Evolutionary conservation across 495 filamentous ascomycete genomes (phyloP).

Genomic region (Hypoxylon perforatum): DNA sequence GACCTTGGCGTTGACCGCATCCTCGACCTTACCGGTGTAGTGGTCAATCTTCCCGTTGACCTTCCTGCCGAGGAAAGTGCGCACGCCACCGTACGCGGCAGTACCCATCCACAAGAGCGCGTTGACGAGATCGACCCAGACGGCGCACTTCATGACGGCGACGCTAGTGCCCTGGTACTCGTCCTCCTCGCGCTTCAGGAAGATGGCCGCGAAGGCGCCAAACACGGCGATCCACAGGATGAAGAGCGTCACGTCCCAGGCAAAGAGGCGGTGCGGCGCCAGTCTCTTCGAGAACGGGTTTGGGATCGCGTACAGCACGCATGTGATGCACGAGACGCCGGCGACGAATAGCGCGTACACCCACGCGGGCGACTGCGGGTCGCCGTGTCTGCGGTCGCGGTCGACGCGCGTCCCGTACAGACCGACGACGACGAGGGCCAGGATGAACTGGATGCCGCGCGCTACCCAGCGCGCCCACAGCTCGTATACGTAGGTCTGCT

Average conservation of each 20-base stretch:
- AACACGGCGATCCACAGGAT: constrained; percentile 75
- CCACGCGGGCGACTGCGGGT: constrained; percentile 45
- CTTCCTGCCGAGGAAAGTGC: constrained; percentile 47
- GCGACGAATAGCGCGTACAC: constrained; percentile 47
- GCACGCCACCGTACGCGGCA: constrained; percentile 47
- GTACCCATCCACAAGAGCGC: constrained; percentile 71
- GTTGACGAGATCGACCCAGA: constrained; percentile 76
- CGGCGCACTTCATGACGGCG: constrained; percentile 73
- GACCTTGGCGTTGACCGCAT: constrained; percentile 34
- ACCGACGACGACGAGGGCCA: constrained; percentile 47
- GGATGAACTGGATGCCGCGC: constrained; percentile 48
- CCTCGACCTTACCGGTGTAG: constrained; percentile 39
- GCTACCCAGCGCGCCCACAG: constrained; percentile 46
- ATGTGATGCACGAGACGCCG: constrained; percentile 46
- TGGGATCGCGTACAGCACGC: constrained; percentile 45
- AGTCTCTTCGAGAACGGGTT: constrained; percentile 43
- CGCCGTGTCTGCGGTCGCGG: constrained; percentile 32
- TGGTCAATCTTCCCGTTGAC: constrained; percentile 46
- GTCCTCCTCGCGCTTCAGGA: constrained; percentile 66
- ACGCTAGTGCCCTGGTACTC: constrained; percentile 56
- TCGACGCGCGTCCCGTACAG: constrained; percentile 50
- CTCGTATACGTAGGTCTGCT: constrained; percentile 47
- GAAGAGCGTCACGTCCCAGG: constrained; percentile 49
- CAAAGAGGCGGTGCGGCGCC: constrained; percentile 43
- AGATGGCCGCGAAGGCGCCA: constrained; percentile 76